Conservation (phyloP, 2,329 filamentous ascomycete species). For the Aureobasidium sp. region DNA sequence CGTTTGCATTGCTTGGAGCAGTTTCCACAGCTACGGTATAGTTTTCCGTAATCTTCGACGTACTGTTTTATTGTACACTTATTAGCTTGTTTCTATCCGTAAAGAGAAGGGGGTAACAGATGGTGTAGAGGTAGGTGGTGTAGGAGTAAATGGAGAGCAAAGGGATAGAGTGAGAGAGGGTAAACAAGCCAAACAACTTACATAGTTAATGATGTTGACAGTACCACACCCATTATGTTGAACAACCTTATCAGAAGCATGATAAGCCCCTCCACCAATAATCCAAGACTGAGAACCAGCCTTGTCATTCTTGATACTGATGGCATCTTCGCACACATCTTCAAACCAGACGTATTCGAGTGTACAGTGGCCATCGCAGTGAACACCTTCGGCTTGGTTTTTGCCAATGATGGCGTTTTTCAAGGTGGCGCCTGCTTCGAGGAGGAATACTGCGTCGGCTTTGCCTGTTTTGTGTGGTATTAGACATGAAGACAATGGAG, state of each 20-base stretch:
- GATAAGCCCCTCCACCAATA: constrained; percentile 43
- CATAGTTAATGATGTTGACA: constrained; percentile 44
- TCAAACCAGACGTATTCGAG: constrained; percentile 52
- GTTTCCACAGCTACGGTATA: constrained; percentile 59
- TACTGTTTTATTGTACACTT: too few species aligned
- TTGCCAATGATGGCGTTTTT: constrained; percentile 61
- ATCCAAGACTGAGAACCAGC: constrained; percentile 23
- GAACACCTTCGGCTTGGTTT: constrained; percentile 57
- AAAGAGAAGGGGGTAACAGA: too few species aligned
- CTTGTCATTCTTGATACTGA: constrained; percentile 31
- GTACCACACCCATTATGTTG: constrained; percentile 48
- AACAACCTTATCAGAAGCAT: constrained; percentile 46
- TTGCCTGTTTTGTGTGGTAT: constrained; percentile 33
- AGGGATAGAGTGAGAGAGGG: too few species aligned
- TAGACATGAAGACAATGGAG: too few species aligned
- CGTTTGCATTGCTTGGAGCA: constrained; percentile 48
- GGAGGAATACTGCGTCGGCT: constrained; percentile 56
- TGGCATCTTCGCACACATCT: constrained; percentile 46
- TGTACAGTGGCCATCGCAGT: constrained; percentile 56
- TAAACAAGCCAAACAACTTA: too few species aligned
- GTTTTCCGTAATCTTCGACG: constrained; percentile 52
- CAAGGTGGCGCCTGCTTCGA: constrained; percentile 56
- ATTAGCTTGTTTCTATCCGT: too few species aligned
- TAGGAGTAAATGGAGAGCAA: not conserved
- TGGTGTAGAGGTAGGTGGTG: too few species aligned